Conservation (phyloP, 208 protist genomes). For the Trypanosoma rangeli region DNA sequence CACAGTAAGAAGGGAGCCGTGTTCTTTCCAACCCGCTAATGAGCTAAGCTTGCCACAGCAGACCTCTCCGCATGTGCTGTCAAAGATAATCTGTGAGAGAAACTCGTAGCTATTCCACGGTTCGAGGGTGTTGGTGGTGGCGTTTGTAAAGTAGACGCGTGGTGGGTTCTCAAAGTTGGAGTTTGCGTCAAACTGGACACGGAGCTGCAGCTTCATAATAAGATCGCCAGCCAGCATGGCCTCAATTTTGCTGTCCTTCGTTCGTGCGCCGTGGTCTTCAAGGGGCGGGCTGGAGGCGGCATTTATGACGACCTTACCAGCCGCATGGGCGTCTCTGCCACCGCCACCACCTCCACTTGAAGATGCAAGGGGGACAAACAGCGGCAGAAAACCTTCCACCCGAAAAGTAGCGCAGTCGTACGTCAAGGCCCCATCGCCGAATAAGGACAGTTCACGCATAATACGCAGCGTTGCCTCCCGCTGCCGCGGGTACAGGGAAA, state of each 20-base stretch:
- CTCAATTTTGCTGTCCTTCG: too few relatives aligned
- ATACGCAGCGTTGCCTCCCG: constrained; percentile 8
- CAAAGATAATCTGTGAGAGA: constrained; percentile 16
- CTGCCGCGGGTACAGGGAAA: neutral
- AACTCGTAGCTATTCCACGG: constrained; percentile 14
- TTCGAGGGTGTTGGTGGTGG: neutral
- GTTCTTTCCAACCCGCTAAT: constrained; percentile 8
- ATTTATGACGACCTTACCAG: too few relatives aligned
- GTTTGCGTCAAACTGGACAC: constrained; percentile 7
- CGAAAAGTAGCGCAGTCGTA: constrained; percentile 9
- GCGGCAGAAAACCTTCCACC: constrained; percentile 15
- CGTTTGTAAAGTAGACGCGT: constrained; percentile 23
- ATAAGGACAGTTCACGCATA: constrained; percentile 17
- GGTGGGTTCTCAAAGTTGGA: constrained; percentile 14
- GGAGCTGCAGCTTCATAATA: constrained; percentile 13
- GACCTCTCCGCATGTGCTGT: constrained; percentile 21
- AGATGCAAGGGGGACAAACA: neutral
- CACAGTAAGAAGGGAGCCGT: constrained; percentile 19
- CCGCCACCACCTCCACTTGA: neutral
- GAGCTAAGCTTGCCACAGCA: constrained; percentile 3
- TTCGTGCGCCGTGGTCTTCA: too few relatives aligned
- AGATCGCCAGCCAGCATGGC: neutral
- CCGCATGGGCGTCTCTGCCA: neutral
- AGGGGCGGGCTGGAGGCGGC: too few relatives aligned
- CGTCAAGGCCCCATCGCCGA: constrained; percentile 20